phyloP scores from a whole-genome alignment of 768 basidiomycete genomes.

The Amanita pseudoporphyria region DNA sequence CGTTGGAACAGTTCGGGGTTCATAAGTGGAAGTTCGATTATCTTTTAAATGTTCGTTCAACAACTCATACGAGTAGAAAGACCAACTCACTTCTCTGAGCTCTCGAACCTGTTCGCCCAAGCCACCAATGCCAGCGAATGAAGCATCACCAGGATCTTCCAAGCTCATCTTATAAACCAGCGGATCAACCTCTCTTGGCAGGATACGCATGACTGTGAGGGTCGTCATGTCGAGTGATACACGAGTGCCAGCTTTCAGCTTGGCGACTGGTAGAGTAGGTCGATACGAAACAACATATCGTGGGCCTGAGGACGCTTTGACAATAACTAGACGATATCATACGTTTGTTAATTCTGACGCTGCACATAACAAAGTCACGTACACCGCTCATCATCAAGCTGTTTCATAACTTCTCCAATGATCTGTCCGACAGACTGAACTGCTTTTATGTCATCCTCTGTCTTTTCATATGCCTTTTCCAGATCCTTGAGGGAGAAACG shows the following conservation, averaged over 20 bases:
- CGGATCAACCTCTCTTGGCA: conserved; percentile 96
- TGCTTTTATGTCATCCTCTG: conserved; percentile 98
- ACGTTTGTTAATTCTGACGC: background rate
- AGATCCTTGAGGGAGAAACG: conserved; percentile 86
- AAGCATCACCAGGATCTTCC: conserved; percentile 92
- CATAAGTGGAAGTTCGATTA: conserved; percentile 91
- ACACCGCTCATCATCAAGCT: conserved; percentile 97
- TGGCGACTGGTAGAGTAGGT: conserved; percentile 80
- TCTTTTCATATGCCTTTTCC: conserved; percentile 86
- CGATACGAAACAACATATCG: conserved; percentile 98
- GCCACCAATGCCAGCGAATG: conserved; percentile 96
- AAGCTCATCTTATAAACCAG: conserved; percentile 99
- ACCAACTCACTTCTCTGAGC: conserved; percentile 64
- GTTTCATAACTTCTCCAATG: conserved; percentile 98
- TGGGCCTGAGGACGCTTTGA: conserved; percentile 96
- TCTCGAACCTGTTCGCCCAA: conserved; percentile 95
- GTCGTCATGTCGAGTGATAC: conserved; percentile 99
- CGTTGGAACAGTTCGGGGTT: conserved; percentile 91
- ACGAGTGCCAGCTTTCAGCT: conserved; percentile 89
- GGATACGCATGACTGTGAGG: conserved; percentile 95
- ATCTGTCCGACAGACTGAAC: conserved; percentile 99
- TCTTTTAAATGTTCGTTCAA: conserved; percentile 31
- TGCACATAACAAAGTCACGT: conserved; percentile 20
- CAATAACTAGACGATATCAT: conserved; percentile 58
- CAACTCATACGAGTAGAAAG: background rate